Base-by-base conservation (phyloP, 208 protist genomes). In the Borovskyia barvae region DNA sequence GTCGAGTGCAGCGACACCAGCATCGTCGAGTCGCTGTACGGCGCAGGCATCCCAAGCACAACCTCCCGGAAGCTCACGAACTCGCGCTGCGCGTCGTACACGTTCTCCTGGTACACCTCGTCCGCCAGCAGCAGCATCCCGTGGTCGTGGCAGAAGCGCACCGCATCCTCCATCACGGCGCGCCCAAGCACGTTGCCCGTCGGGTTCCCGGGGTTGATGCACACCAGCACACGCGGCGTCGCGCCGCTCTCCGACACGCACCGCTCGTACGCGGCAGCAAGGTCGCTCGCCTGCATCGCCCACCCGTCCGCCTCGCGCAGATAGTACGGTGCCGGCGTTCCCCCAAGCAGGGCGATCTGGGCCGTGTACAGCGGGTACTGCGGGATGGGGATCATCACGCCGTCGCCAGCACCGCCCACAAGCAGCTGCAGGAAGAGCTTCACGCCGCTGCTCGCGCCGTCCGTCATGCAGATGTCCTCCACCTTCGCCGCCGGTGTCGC, bases 321-420 rank as follows among this genome's bases (percentile, higher is more conserved):
- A 48, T 97, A 97, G 71, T 99, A 99, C 19, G 77, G 73, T 19
- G 98, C 87, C 49, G 67, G 54, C 8, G 29, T 73, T 40, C 97
- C 99, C 22, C 94, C 92, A 20, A 97, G 75, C 7, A 99, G 68
- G 11, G 93, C 68, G 51, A 99, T 88, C 53, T 97, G 85, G 5
- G 98, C 98, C 37, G 92, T 97, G 86, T 99, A 99, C 6, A 99
- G 77, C 49, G 99, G 99, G 80, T 99, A 99, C 82, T 99, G 98
- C 51, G 99, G 99, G 45, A 99, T 98, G 14, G 99, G 99, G 33
- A 99, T 92, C 70, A 99, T 87, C 72, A 93, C 80, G 2, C 75
- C 94, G 40, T 96, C 92, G 2, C 53, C 30, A 9, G 52, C 30
- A 50, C 80, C 86, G 32, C 72, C 73, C 9, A 97, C 71, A 11